A percentile compares a stretch with the other conserved stretches of the same genome.
These are phyloP conservation scores for Trichoderma atrobrunneum DNA, from an alignment of 2,329 filamentous ascomycete genomes.

Conservation along the genomic window DNA sequence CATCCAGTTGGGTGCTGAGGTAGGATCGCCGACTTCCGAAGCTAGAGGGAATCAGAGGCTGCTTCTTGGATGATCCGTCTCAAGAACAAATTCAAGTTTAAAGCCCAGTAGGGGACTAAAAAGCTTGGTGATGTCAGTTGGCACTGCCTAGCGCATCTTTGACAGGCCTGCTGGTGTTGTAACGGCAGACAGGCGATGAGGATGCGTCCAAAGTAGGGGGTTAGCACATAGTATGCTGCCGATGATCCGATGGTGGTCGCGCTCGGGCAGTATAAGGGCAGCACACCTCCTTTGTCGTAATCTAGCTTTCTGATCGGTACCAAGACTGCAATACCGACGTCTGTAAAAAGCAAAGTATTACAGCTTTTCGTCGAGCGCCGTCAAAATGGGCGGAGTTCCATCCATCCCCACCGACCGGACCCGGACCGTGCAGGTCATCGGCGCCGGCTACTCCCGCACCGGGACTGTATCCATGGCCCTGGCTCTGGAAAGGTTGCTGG, in stretches of 20 bases:
- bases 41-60: neutral
- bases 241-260: neutral
- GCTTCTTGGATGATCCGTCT: neutral
- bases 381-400: constrained; percentile 29
- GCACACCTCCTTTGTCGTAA: neutral
- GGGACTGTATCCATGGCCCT: constrained; percentile 43
- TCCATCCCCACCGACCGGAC: constrained; percentile 34
- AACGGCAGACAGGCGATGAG: neutral
- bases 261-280: neutral
- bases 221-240: neutral
- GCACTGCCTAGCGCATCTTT: neutral
- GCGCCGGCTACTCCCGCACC: constrained; percentile 40
- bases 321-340: neutral
- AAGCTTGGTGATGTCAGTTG: neutral
- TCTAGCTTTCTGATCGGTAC: neutral
- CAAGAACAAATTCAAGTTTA: neutral
- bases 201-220: neutral
- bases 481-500: constrained; percentile 46
- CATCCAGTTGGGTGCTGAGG: neutral
- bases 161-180: neutral
- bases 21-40: neutral
- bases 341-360: neutral
- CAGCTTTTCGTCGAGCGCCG: neutral
- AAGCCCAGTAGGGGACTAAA: neutral
- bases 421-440: constrained; percentile 40